Evolutionary conservation across 768 basidiomycete species (phyloP).

Genomic region (Rhodotorula taiwanensis): DNA sequence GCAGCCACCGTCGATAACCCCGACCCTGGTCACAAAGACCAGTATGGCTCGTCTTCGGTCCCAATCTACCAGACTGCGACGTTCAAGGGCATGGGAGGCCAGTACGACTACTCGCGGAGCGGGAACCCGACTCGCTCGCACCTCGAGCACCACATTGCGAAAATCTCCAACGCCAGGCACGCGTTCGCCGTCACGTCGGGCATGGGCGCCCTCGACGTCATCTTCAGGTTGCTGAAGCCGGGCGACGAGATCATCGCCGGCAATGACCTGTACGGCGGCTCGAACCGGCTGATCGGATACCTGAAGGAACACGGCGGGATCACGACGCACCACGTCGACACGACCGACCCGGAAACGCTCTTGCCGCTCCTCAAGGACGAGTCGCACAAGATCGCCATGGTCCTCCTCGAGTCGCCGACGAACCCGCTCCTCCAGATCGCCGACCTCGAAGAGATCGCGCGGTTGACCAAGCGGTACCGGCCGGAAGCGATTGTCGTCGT

Average conservation of each 20-base stretch:
- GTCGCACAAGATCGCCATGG: slow-evolving; percentile 54
- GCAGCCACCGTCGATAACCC: slow-evolving; percentile 82
- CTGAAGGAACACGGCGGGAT: slow-evolving; percentile 80
- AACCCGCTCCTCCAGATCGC: slow-evolving; percentile 94
- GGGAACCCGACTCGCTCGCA: slow-evolving; percentile 96
- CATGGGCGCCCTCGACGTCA: slow-evolving; percentile 95
- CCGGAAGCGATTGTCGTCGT: slow-evolving; percentile 77
- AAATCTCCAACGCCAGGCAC: slow-evolving; percentile 86
- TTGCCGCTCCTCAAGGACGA: slow-evolving; percentile 56
- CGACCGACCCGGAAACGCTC: slow-evolving; percentile 64
- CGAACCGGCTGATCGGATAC: slow-evolving; percentile 87
- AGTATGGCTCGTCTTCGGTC: slow-evolving; percentile 85
- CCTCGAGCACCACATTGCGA: slow-evolving; percentile 92
- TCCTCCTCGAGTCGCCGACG: slow-evolving; percentile 92
- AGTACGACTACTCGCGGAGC: slow-evolving; percentile 86
- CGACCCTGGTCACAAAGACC: slow-evolving; percentile 69
- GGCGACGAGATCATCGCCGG: slow-evolving; percentile 86
- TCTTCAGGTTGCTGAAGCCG: slow-evolving; percentile 85
- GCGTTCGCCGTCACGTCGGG: slow-evolving; percentile 91
- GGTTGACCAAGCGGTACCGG: slow-evolving; percentile 72
- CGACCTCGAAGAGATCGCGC: slow-evolving; percentile 75
- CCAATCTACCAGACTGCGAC: slow-evolving; percentile 98
- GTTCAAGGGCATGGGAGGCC: slow-evolving; percentile 82
- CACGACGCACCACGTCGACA: slow-evolving; percentile 86
- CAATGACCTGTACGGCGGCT: slow-evolving; percentile 95